Evolutionary conservation across 2,329 filamentous ascomycete species (phyloP).

Genomic region (Colletotrichum truncatum): DNA sequence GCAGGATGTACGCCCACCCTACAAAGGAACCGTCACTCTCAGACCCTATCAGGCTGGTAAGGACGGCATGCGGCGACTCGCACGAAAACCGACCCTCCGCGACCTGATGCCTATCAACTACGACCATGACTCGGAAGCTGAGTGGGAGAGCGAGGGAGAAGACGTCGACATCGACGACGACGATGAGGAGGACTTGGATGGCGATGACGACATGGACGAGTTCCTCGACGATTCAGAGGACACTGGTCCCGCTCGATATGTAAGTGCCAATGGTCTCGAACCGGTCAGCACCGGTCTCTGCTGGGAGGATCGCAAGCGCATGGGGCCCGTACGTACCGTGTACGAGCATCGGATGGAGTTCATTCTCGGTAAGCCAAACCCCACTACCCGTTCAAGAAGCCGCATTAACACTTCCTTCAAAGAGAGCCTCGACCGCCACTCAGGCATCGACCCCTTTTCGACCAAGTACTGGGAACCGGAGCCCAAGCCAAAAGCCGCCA

Average conservation of each 20-base stretch:
- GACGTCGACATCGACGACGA: slow-evolving; percentile 75
- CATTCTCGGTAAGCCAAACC: slow-evolving; percentile 67
- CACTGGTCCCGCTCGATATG: slow-evolving; percentile 61
- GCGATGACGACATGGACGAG: slow-evolving; percentile 89
- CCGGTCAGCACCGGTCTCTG: slow-evolving; percentile 83
- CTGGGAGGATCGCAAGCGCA: slow-evolving; percentile 73
- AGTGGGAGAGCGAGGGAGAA: slow-evolving; percentile 82
- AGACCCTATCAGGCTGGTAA: slow-evolving; percentile 55
- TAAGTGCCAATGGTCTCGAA: slow-evolving; percentile 74
- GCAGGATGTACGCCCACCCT: slow-evolving; percentile 74
- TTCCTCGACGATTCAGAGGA: slow-evolving; percentile 92
- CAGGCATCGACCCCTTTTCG: slow-evolving; percentile 84
- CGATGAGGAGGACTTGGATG: slow-evolving; percentile 74
- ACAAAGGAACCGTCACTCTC: slow-evolving; percentile 77
- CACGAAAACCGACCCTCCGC: slow-evolving; percentile 62
- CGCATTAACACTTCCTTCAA: slow-evolving; percentile 34
- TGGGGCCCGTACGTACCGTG: slow-evolving; percentile 57
- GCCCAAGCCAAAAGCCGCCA: slow-evolving; percentile 38
- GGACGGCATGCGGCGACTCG: slow-evolving; percentile 58
- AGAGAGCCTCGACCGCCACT: slow-evolving; percentile 59
- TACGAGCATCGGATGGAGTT: slow-evolving; percentile 78
- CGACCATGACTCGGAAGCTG: slow-evolving; percentile 86
- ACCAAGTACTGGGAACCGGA: slow-evolving; percentile 77
- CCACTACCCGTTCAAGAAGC: slow-evolving; percentile 30
- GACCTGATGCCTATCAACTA: slow-evolving; percentile 74